Percentiles rank a stretch among this genome's conserved stretches.
Conservation (phyloP, 2,329 filamentous ascomycete species). For the Aspergillus melleus region DNA sequence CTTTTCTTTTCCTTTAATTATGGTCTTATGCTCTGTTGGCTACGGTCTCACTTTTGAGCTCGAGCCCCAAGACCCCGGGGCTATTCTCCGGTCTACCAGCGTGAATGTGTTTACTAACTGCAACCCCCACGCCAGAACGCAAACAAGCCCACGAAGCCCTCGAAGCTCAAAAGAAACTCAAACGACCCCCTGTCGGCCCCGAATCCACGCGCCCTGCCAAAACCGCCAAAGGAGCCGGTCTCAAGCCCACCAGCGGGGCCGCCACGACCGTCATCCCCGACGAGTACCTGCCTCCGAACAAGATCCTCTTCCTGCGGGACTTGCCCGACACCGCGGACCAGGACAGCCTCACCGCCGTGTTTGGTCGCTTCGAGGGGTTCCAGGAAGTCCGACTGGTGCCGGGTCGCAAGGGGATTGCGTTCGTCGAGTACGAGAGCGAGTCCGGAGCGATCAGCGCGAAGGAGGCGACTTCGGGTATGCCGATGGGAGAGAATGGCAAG, state of each 20-base stretch:
- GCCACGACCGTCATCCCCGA: slow-evolving; percentile 80
- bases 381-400: slow-evolving; percentile 88
- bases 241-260: slow-evolving; percentile 72
- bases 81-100: too few relatives aligned
- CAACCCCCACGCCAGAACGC: slow-evolving; percentile 50
- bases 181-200: slow-evolving; percentile 58
- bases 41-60: too few relatives aligned
- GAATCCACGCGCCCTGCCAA: slow-evolving; percentile 63
- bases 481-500: slow-evolving; percentile 71
- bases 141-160: slow-evolving; percentile 82
- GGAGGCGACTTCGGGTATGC: slow-evolving; percentile 86
- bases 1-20: slow-evolving; percentile 13
- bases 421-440: slow-evolving; percentile 94
- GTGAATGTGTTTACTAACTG: neutral
- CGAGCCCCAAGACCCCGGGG: too few relatives aligned
- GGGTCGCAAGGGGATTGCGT: slow-evolving; percentile 82
- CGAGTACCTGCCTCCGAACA: slow-evolving; percentile 96
- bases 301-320: slow-evolving; percentile 92
- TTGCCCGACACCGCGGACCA: slow-evolving; percentile 83
- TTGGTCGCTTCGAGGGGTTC: slow-evolving; percentile 89
- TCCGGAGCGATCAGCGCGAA: slow-evolving; percentile 88
- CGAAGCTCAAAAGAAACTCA: slow-evolving; percentile 74
- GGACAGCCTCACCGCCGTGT: slow-evolving; percentile 76
- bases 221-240: slow-evolving; percentile 67
- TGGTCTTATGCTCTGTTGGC: slow-evolving; percentile 10